Base-by-base conservation (phyloP, 305 asterid species). In the Lippia alba region DNA sequence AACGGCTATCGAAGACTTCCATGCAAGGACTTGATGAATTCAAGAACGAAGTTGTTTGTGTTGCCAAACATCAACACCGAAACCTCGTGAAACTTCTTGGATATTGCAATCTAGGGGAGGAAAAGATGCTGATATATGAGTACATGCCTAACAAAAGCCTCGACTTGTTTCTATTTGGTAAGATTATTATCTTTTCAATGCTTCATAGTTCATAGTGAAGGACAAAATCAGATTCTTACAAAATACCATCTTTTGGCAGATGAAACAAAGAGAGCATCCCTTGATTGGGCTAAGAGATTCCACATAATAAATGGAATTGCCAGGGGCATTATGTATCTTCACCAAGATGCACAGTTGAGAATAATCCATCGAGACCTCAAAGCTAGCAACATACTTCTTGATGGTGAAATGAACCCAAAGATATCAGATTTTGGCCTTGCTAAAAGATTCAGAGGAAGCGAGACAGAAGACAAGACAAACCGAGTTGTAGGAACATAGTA, bases 321-420 rank as follows among this genome's bases (percentile, higher is more conserved):
- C 58, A 69, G 83, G 10, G 85, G 83, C 7, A 55, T 83, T 15
- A 48, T 75, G 74, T 83, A 83, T 50, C 87, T 83, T 39, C 85
- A 83, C 67, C 81, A 80, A 65, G 30, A 24, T 24, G 1, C 30
- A 24, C 30, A 24, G 30, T 24, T 24, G 30, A 24, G 30, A 24
- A 24, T 24, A 24, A 24, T 24, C 30, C 30, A 24, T 3, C 1
- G 30, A 24, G 30, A 24, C 30, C 30, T 24, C 30, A 24, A 24
- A 24, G 30, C 30, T 24, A 24, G 30, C 30, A 24, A 24, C 30
- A 24, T 24, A 24, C 30, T 24, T 24, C 30, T 24, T 24, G 30
- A 24, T 24, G 3, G 30, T 24, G 30, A 24, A 24, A 24, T 24
- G 30, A 24, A 24, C 30, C 30, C 30, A 24, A 24, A 24, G 30